Evolutionary conservation across 2,329 filamentous ascomycete species (phyloP), one percentile per base, ranked within the genome.

Genomic region (Pseudogymnoascus sp.): DNA sequence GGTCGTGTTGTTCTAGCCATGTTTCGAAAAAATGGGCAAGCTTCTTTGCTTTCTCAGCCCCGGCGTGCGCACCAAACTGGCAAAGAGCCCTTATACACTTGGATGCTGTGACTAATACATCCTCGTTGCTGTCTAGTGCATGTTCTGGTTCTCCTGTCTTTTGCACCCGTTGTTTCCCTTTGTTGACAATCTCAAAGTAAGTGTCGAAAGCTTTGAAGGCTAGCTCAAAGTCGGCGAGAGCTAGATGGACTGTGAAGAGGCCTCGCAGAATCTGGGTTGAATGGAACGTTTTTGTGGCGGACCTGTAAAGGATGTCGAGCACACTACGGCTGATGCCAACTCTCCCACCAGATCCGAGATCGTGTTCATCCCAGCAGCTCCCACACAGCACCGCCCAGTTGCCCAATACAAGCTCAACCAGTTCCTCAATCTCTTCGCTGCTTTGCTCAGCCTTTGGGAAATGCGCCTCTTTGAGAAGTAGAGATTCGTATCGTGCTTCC

Each of bases 221-320:
- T 59, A 97, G 78, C 62, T 96, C 91, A 67, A 97, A 97, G 68
- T 99, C 93, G 7, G 92, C 91, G 16, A 97, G 80, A 2, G 91
- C 84, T 16, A 93, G 80, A 73, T 99, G 94, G 1, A 96, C 88
- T 10, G 86, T 88, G 72, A 97, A 97, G 0, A 99, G 80, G 69
- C 92, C 85, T 63, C 93, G 83, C 31, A 99, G 78, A 65, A 97
- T 90, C 8, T 91, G 80, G 1, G 93, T 96, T 1, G 94, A 99
- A 75, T 99, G 94, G 71, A 94, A 99, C 0, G 92, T 96, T 74
- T 94, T 96, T 8, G 89, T 91, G 6, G 93, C 91, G 21, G 92
- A 91, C 39, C 89, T 88, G 74, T 97, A 99, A 6, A 99, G 80
- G 29, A 92, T 90, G 74, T 94, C 92, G 41, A 99, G 82, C 33